Base-by-base conservation (phyloP, 1,284 basidiomycete species). In the Ceratobasidium sp. region DNA sequence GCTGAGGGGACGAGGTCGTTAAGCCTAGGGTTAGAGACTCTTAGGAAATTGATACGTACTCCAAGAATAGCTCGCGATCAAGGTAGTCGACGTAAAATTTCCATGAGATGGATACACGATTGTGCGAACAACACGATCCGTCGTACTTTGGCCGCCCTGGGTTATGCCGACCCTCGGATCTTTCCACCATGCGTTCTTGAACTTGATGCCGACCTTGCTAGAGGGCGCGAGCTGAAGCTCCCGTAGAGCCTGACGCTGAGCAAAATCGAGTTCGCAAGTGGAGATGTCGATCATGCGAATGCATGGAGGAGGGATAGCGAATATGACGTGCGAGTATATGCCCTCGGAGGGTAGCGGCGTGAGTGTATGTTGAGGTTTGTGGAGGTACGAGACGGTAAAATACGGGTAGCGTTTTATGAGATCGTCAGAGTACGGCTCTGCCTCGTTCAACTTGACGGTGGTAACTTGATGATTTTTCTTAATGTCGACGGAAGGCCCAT, bases 151-250 rank as follows among this genome's bases (percentile, higher is more conserved):
- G 1, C 57, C 57, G 23, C 70, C 77, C 33, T 33, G 33, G 12
- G 10, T 50, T 17, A 74, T 78, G n/a, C 38, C 52, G 33, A 33
- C 33, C 33, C 33, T 33, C 20, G 13, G 33, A 20, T 33, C 15
- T 9, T 82, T 82, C 86, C 86, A 86, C 82, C 85, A 87, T 33
- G 82, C 77, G 1, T 82, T 81, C 69, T 82, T 82, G 83, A 85
- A 86, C 33, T 84, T 83, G 23, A 86, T 81, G 13, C 82, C 84
- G n/a, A 85, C 80, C 79, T 85, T 85, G 75, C 80, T 80, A 3
- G 82, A 81, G 0, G 83, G 80, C 2, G 80, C 81, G 77, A 83
- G 83, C 23, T 79, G 77, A n/a, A 84, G 78, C 33, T 78, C 64
- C 28, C 83, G 82, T 26, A 85, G 78, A 0, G 83, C 84, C 9